These are phyloP conservation scores for Scenedesmus sp. DNA, from an alignment of 163 green algal species.

Conservation along the genomic window DNA sequence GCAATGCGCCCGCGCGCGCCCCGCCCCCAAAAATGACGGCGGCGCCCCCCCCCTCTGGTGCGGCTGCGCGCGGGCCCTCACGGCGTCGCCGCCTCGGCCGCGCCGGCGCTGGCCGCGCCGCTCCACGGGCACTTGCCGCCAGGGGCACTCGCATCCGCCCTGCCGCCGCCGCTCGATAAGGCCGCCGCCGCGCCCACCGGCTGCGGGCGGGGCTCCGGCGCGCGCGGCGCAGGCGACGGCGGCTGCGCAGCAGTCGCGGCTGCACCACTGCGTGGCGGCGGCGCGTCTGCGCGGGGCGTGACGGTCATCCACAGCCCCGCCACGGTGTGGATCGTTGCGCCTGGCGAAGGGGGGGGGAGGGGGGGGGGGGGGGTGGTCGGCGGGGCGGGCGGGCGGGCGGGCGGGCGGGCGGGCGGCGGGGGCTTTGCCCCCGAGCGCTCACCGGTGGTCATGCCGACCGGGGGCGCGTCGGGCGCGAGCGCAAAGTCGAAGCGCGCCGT, in stretches of 20 bases:
- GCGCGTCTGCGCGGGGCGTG: conserved; percentile 30
- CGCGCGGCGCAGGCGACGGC: background rate
- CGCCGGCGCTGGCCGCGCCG: too few relatives aligned
- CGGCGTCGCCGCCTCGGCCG: too few relatives aligned
- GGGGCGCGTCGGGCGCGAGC: conserved; percentile 67
- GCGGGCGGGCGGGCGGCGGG: background rate
- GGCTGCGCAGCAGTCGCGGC: background rate
- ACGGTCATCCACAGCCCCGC: conserved; percentile 69
- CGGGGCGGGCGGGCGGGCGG: background rate
- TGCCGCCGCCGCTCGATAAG: background rate
- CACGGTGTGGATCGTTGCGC: conserved; percentile 91
- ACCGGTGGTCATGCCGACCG: conserved; percentile 77
- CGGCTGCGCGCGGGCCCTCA: too few relatives aligned
- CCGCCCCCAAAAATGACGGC: too few relatives aligned
- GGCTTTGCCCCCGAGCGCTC: background rate
- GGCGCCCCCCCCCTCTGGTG: too few relatives aligned
- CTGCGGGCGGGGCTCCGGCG: background rate
- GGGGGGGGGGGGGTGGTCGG: background rate
- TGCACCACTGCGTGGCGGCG: background rate
- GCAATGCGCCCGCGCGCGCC: too few relatives aligned
- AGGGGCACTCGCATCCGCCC: conserved; percentile 5
- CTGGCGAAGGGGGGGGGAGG: conserved; percentile 34
- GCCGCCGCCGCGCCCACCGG: background rate
- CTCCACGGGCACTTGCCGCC: conserved; percentile 34
- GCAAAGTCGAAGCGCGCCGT: conserved; percentile 85